Evolutionary conservation across 805 yeast genomes (phyloP).

Genomic region (Monosporozyma siamensis): DNA sequence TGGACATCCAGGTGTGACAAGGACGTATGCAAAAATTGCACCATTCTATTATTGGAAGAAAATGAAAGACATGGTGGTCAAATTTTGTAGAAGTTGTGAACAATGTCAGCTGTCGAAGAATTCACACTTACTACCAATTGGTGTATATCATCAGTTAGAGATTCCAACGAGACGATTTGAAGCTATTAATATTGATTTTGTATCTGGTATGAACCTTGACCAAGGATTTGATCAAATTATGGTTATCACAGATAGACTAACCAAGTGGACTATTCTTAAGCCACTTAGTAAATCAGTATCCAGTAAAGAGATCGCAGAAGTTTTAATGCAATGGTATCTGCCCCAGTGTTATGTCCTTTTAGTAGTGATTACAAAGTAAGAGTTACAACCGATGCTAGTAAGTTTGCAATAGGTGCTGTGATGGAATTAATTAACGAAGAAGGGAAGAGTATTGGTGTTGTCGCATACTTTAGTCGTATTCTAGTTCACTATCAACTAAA

Average conservation of each 20-base stretch:
- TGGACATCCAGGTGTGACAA: background rate
- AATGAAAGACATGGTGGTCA: background rate
- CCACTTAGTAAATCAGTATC: too few species aligned
- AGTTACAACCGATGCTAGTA: slow-evolving; percentile 3
- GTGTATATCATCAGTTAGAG: background rate
- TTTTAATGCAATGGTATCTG: background rate
- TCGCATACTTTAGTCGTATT: background rate
- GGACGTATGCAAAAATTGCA: background rate
- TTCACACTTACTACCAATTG: background rate
- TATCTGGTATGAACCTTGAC: background rate
- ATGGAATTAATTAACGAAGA: background rate
- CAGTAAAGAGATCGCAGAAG: too few species aligned
- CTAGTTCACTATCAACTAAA: slow-evolving; percentile 1
- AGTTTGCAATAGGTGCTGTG: background rate
- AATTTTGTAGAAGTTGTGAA: background rate
- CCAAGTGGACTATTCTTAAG: background rate
- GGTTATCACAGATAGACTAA: slow-evolving; percentile 1
- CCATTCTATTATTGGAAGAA: background rate
- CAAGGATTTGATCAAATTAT: background rate
- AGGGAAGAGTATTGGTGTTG: background rate
- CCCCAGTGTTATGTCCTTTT: slow-evolving; percentile 2
- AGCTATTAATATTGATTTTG: slow-evolving; percentile 1
- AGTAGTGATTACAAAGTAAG: background rate
- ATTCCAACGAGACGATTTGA: background rate
- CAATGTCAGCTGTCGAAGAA: background rate